Conservation (phyloP, 257 asterid genomes). For the Rubia yunnanensis region DNA sequence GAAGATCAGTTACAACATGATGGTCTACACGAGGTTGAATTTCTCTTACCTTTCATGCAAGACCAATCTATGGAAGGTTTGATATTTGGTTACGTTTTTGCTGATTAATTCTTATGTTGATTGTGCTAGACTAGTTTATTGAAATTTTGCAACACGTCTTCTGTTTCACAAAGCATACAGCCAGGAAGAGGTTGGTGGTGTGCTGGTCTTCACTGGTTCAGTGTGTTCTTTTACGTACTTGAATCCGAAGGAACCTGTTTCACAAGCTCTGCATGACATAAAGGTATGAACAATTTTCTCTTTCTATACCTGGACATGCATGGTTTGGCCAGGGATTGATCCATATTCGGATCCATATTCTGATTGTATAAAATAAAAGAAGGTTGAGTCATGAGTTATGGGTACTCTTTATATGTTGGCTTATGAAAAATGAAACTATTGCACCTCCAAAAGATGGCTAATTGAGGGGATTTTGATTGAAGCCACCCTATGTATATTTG, state of each 20-base stretch:
- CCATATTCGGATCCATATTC: background rate
- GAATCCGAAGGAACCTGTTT: conserved; percentile 63
- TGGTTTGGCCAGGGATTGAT: background rate
- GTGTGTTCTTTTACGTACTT: conserved; percentile 67
- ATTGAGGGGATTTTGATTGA: background rate
- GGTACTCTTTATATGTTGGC: background rate
- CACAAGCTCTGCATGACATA: conserved; percentile 75
- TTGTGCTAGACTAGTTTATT: background rate
- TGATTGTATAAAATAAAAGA: background rate
- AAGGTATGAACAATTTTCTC: conserved; percentile 44
- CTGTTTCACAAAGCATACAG: conserved; percentile 44
- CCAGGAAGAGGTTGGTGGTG: conserved; percentile 61
- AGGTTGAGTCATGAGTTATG: background rate
- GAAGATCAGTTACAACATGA: conserved; percentile 53
- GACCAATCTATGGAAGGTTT: conserved; percentile 68
- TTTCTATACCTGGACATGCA: background rate
- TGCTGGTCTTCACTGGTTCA: conserved; percentile 55
- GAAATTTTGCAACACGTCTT: background rate
- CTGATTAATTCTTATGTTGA: background rate
- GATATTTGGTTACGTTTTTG: conserved; percentile 3
- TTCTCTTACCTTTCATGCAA: conserved; percentile 75
- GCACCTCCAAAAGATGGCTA: background rate
- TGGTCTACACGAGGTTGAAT: conserved; percentile 70
- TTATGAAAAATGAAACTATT: background rate
- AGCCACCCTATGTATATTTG: background rate